Conservation (phyloP, 495 filamentous ascomycete genomes). For the Neurospora sp. region DNA sequence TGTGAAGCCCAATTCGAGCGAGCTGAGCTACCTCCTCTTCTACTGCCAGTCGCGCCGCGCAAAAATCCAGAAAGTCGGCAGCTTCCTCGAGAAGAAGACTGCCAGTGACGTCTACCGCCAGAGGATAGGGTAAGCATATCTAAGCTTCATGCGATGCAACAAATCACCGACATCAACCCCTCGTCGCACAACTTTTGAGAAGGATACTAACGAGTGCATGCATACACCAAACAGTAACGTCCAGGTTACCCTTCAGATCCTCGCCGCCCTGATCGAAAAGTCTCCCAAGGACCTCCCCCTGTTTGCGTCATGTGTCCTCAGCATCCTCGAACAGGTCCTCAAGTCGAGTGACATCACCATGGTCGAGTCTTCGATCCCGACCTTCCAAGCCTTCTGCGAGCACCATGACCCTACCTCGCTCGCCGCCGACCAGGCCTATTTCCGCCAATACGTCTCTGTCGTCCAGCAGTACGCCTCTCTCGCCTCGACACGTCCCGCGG, state of each 20-base stretch:
- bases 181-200: neutral
- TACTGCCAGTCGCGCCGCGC: slow-evolving; percentile 86
- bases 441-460: slow-evolving; percentile 71
- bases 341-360: slow-evolving; percentile 73
- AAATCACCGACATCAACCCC: neutral
- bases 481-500: slow-evolving; percentile 47
- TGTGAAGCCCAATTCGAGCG: slow-evolving; percentile 86
- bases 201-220: neutral
- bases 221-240: slow-evolving; percentile 54
- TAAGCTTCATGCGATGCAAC: neutral
- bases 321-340: slow-evolving; percentile 67
- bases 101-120: slow-evolving; percentile 75
- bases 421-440: slow-evolving; percentile 70
- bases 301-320: slow-evolving; percentile 70
- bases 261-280: slow-evolving; percentile 84
- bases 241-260: slow-evolving; percentile 82
- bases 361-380: slow-evolving; percentile 76
- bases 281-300: slow-evolving; percentile 80
- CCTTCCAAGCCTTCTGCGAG: slow-evolving; percentile 74
- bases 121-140: slow-evolving; percentile 60
- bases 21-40: slow-evolving; percentile 90
- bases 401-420: slow-evolving; percentile 71
- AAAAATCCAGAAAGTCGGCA: slow-evolving; percentile 88
- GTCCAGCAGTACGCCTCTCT: slow-evolving; percentile 68
- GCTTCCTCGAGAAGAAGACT: slow-evolving; percentile 83